phyloP scores from a whole-genome alignment of 1,284 basidiomycete genomes.

The Fereydounia khargensis region DNA sequence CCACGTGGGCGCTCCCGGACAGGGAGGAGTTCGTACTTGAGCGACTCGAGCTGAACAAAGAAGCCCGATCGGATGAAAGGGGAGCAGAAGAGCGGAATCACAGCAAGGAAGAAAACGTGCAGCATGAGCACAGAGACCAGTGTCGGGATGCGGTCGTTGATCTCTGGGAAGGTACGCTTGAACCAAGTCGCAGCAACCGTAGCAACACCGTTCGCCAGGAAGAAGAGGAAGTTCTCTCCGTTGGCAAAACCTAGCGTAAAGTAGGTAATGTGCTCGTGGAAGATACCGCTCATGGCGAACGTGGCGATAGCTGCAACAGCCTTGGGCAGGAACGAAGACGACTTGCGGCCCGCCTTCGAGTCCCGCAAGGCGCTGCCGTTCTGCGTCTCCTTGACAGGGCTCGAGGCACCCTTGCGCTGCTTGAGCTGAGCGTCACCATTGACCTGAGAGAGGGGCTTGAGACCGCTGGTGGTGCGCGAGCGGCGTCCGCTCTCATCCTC shows the following conservation, averaged over 20 bases:
- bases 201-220: conserved; percentile 49
- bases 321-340: conserved; percentile 41
- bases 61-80: conserved; percentile 47
- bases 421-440: conserved; percentile 10
- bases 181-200: conserved; percentile 50
- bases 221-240: conserved; percentile 54
- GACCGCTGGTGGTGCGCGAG: conserved; percentile 7
- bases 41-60: conserved; percentile 47
- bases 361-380: conserved; percentile 6
- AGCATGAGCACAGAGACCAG: conserved; percentile 39
- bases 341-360: neutral
- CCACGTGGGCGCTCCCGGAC: conserved; percentile 25
- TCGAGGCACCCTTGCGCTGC: conserved; percentile 6
- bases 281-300: conserved; percentile 50
- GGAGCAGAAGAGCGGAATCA: conserved; percentile 50
- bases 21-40: conserved; percentile 46
- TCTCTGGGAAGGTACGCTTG: conserved; percentile 36
- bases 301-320: conserved; percentile 46
- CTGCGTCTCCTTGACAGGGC: conserved; percentile 4
- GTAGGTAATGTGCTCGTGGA: conserved; percentile 55
- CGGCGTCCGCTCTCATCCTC: conserved; percentile 34
- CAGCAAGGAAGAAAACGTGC: conserved; percentile 37
- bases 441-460: conserved; percentile 28
- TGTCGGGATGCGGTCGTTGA: conserved; percentile 44
- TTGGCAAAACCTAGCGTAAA: conserved; percentile 45